Evolutionary conservation across 2,329 filamentous ascomycete species (phyloP).

Genomic region (Colletotrichum sp.): DNA sequence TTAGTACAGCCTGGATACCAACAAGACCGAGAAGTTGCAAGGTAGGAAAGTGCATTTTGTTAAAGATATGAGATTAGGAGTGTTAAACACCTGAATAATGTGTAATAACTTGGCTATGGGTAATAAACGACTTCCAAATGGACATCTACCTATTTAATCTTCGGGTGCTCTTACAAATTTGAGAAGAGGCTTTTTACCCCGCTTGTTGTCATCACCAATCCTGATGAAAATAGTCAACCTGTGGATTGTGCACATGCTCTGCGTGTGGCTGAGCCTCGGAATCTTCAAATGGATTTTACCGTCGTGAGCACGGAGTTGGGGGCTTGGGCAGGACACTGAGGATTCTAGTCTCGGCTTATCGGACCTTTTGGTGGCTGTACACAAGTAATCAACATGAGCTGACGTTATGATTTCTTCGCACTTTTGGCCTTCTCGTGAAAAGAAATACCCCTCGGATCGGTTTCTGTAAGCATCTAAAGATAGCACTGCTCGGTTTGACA

Average conservation of each 20-base stretch:
- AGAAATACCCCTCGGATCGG: too few relatives aligned
- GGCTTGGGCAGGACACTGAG: too few relatives aligned
- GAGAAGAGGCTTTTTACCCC: accelerated
- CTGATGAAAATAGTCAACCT: neutral
- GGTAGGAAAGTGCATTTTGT: neutral
- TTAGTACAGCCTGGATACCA: neutral
- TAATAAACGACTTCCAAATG: neutral
- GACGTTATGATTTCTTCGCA: too few relatives aligned
- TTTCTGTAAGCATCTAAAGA: too few relatives aligned
- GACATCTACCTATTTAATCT: neutral
- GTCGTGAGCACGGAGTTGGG: too few relatives aligned
- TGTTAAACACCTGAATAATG: neutral
- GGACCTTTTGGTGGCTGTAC: too few relatives aligned
- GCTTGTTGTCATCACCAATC: neutral
- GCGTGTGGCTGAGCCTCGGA: too few relatives aligned
- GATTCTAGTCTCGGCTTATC: too few relatives aligned
- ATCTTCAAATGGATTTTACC: too few relatives aligned
- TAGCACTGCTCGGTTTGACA: too few relatives aligned
- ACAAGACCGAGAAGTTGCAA: neutral
- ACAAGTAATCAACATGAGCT: too few relatives aligned
- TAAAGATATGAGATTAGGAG: neutral
- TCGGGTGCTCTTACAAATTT: neutral
- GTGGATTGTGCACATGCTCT: neutral
- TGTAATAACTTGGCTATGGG: neutral
- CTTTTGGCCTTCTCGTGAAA: too few relatives aligned